phyloP scores from a whole-genome alignment of 2,329 filamentous ascomycete genomes.

The Cordyceps sp. region DNA sequence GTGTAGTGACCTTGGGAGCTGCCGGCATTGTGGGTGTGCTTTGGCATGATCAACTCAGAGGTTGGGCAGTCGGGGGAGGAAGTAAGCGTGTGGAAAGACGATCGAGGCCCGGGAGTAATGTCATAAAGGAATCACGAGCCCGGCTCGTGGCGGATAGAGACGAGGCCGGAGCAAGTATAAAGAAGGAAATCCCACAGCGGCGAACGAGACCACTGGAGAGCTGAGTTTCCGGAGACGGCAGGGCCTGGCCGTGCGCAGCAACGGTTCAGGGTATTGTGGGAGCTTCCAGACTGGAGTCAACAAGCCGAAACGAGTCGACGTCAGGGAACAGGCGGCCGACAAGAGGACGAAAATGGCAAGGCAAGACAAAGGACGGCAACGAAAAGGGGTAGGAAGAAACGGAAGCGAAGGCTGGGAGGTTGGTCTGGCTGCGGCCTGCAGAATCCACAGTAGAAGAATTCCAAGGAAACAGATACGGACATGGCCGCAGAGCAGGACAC shows the following conservation, averaged over 20 bases:
- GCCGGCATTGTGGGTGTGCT: slow-evolving; percentile 24
- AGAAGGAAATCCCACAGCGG: slow-evolving; percentile 1
- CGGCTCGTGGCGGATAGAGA: slow-evolving; percentile 1
- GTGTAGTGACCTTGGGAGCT: slow-evolving; percentile 13
- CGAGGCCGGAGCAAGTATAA: slow-evolving; percentile 1
- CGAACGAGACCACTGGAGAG: neutral
- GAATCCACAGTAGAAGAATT: slow-evolving; percentile 1
- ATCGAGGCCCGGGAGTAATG: neutral
- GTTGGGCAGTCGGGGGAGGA: slow-evolving; percentile 4
- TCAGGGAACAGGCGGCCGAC: neutral
- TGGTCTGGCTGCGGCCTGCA: too few relatives aligned
- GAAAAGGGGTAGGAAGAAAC: too few relatives aligned
- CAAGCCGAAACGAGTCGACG: neutral
- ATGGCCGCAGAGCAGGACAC: slow-evolving; percentile 6
- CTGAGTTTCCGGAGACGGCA: too few relatives aligned
- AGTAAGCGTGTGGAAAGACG: too few relatives aligned
- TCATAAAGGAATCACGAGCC: slow-evolving; percentile 3
- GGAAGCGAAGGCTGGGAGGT: too few relatives aligned
- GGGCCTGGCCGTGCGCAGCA: too few relatives aligned
- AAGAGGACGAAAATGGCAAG: slow-evolving; percentile 1
- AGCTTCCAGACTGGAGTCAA: neutral
- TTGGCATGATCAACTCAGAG: slow-evolving; percentile 22
- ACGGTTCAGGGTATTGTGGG: too few relatives aligned
- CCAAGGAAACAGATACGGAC: slow-evolving; percentile 10
- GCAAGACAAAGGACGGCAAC: too few relatives aligned